Percentiles rank a stretch among this genome's conserved stretches.
phyloP scores from a whole-genome alignment of 2,329 filamentous ascomycete species.

The Bipolaris oryzae region DNA sequence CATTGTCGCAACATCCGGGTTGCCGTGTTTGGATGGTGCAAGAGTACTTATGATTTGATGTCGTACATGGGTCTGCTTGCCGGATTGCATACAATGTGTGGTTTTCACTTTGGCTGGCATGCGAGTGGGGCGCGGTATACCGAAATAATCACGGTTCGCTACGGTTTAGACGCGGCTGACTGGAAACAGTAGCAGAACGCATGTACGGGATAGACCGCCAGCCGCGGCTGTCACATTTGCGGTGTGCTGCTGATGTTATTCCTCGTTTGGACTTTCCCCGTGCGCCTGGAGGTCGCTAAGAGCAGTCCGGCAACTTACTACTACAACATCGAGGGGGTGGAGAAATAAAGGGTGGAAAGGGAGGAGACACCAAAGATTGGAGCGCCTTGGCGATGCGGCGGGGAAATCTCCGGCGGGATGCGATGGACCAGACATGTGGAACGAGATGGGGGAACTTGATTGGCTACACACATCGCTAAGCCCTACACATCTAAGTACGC shows the following conservation, averaged over 20 bases:
- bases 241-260: not conserved
- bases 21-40: not conserved
- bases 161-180: not conserved
- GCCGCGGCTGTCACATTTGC: not conserved
- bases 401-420: conserved; percentile 1
- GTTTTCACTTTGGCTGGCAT: not conserved
- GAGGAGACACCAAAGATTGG: not conserved
- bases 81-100: not conserved
- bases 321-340: not conserved
- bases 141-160: not conserved
- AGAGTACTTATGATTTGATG: not conserved
- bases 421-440: not conserved
- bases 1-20: not conserved
- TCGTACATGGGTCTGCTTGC: not conserved
- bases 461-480: not conserved
- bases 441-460: not conserved
- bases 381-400: conserved; percentile 1
- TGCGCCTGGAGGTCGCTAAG: not conserved
- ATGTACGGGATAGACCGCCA: not conserved
- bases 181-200: not conserved
- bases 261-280: not conserved
- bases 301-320: not conserved
- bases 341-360: not conserved
- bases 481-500: not conserved
- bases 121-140: not conserved